phyloP scores from a whole-genome alignment of 352 stramenopile species.

The Bremia lactucae region DNA sequence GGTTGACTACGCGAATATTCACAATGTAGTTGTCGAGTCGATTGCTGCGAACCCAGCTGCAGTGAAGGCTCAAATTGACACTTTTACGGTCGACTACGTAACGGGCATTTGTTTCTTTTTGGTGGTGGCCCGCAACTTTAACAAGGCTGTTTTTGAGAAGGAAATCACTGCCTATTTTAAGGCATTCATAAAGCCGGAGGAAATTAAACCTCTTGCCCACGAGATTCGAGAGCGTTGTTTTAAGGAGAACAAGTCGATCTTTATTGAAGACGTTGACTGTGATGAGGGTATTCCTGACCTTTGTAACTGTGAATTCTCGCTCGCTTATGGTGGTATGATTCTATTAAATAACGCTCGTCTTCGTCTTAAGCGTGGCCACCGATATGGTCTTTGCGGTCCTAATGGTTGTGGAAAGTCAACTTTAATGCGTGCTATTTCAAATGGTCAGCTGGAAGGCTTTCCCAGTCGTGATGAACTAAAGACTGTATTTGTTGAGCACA shows the following conservation, averaged over 20 bases:
- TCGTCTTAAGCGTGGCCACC: conserved; percentile 85
- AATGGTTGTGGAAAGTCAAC: conserved; percentile 93
- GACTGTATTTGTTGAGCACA: conserved; percentile 95
- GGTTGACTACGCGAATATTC: conserved; percentile 82
- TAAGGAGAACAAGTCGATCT: conserved; percentile 86
- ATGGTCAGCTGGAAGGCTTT: conserved; percentile 94
- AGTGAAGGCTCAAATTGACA: conserved; percentile 85
- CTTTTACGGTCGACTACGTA: conserved; percentile 86
- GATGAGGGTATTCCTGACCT: conserved; percentile 95
- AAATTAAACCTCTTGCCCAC: conserved; percentile 53
- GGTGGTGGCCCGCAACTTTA: conserved; percentile 88
- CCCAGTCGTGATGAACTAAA: conserved; percentile 90
- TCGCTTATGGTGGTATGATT: conserved; percentile 92
- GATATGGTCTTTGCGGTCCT: conserved; percentile 91
- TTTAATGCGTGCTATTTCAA: conserved; percentile 93
- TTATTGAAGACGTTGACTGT: conserved; percentile 93
- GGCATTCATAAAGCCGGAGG: conserved; percentile 52
- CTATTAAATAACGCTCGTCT: conserved; percentile 87
- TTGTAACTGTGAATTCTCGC: conserved; percentile 98
- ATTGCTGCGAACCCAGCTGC: conserved; percentile 62
- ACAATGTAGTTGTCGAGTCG: conserved; percentile 69
- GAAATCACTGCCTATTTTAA: conserved; percentile 86
- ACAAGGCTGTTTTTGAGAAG: conserved; percentile 90
- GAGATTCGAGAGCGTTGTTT: conserved; percentile 79
- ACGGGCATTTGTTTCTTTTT: conserved; percentile 79